These are phyloP conservation scores for Cytospora paraplurivora DNA, from an alignment of 2,329 filamentous ascomycete genomes.

Conservation along the genomic window DNA sequence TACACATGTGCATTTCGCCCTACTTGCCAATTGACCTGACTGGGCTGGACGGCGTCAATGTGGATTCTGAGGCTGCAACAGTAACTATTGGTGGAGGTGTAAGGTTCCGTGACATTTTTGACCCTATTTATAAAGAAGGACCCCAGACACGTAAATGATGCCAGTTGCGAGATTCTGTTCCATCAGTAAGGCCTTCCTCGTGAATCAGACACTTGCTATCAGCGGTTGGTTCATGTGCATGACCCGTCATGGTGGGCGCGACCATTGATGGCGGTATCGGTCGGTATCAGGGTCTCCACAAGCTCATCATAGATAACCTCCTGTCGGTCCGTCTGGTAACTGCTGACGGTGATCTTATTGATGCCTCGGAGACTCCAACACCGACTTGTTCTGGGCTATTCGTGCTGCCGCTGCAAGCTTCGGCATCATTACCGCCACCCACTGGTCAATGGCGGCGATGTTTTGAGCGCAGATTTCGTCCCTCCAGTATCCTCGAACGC, in stretches of 20 bases:
- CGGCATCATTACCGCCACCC: slow-evolving; percentile 42
- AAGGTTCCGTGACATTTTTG: slow-evolving; percentile 56
- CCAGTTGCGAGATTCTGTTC: no score
- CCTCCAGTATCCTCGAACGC: slow-evolving; percentile 37
- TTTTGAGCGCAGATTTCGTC: slow-evolving; percentile 36
- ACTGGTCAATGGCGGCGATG: background rate
- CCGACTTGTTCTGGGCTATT: slow-evolving; percentile 46
- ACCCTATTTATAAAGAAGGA: slow-evolving; percentile 49
- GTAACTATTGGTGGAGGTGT: slow-evolving; percentile 54
- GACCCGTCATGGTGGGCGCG: slow-evolving; percentile 63
- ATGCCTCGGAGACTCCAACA: slow-evolving; percentile 45
- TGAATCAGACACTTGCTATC: background rate
- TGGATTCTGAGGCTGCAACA: slow-evolving; percentile 48
- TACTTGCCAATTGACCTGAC: no score
- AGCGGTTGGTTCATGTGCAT: slow-evolving; percentile 61
- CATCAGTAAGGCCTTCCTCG: background rate
- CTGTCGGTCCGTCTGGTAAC: slow-evolving; percentile 44
- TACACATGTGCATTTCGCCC: no score
- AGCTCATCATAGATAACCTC: slow-evolving; percentile 49
- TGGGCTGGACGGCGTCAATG: slow-evolving; percentile 50
- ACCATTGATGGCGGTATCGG: slow-evolving; percentile 61
- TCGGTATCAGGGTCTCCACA: slow-evolving; percentile 55
- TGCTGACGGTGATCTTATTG: slow-evolving; percentile 41
- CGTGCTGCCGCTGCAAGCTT: slow-evolving; percentile 46
- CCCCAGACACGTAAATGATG: slow-evolving; percentile 49